Evolutionary conservation across 75 land plant species (phyloP), one percentile per base, ranked within the genome.

Genomic region (Picea sitchensis): DNA sequence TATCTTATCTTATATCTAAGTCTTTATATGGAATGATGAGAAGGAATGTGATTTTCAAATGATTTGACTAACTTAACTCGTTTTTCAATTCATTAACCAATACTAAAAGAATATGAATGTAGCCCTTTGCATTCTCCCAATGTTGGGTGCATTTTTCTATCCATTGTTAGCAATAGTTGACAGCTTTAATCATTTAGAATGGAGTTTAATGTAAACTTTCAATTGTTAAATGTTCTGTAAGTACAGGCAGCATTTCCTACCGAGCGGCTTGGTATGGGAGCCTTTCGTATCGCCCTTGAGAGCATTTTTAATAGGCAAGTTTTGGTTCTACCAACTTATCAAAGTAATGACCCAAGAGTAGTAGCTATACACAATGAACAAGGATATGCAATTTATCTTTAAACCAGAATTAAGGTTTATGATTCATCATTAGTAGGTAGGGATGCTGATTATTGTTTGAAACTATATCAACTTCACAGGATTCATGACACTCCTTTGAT

Each of bases 181-280:
- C 30, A 30, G 9, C 32, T 63, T 63, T 23, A 26, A 63, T 4
- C 9, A 64, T 64, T 34, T 65, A 17, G 44, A 67, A 67, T 15
- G 11, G 41, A 67, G 36, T 41, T 21, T 71, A 71, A 12, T 44
- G 9, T 71, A 71, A 71, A 9, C 20, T 71, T 38, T 20, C 26
- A 11, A 12, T 18, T 32, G 38, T 69, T 38, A 71, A 71, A n/a
- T 71, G 26, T 71, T 51, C 58, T 59, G 14, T 0, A 80, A 7
- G 26, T 36, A 62, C 84, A 87, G 95, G 88, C 87, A 73, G 81
- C 82, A 76, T 96, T 96, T 84, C 93, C 98, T 73, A 79, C 88
- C 59, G 89, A 91, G 62, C 88, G 99, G 61, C 85, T 94, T 79
- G 99, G 99, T 20, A 92, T 96, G 98, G 99, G 99, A 68, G 99